These are phyloP conservation scores for Pseudognaphalium luteoalbum DNA, from an alignment of 129 eudicot species.

Conservation along the genomic window DNA sequence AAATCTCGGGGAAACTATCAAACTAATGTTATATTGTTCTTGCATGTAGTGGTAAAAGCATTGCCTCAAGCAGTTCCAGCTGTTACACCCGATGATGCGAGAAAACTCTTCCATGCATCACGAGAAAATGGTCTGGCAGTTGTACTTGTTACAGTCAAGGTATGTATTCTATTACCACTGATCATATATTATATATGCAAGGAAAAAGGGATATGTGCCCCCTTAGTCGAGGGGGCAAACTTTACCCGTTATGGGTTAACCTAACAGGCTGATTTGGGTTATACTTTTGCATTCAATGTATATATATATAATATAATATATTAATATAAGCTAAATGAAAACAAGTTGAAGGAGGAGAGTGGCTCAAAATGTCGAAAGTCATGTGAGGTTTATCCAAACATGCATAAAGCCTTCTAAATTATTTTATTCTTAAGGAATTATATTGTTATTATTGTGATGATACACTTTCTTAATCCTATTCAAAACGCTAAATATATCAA, in stretches of 20 bases:
- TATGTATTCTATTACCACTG: constrained; percentile 10
- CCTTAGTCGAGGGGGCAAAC: background rate
- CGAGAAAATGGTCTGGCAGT: constrained; percentile 50
- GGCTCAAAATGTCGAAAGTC: background rate
- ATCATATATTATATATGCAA: background rate
- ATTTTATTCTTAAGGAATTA: background rate
- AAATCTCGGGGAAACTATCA: background rate
- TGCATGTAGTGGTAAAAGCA: constrained; percentile 42
- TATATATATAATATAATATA: background rate
- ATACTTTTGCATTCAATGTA: background rate
- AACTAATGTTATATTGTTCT: constrained; percentile 13
- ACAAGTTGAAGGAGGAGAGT: background rate
- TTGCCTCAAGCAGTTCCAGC: constrained; percentile 57
- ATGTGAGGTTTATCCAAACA: background rate
- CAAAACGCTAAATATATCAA: background rate
- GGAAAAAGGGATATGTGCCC: constrained; percentile 7
- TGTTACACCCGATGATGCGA: constrained; percentile 55
- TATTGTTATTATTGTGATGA: background rate
- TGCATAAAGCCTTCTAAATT: background rate
- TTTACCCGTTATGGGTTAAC: background rate
- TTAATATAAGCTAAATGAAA: background rate
- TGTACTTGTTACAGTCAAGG: constrained; percentile 55
- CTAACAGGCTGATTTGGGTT: background rate
- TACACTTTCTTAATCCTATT: background rate
- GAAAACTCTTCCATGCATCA: constrained; percentile 36